Conservation (phyloP, 192 early-diverging fungal species). For the Gorgonomyces haynaldii region DNA sequence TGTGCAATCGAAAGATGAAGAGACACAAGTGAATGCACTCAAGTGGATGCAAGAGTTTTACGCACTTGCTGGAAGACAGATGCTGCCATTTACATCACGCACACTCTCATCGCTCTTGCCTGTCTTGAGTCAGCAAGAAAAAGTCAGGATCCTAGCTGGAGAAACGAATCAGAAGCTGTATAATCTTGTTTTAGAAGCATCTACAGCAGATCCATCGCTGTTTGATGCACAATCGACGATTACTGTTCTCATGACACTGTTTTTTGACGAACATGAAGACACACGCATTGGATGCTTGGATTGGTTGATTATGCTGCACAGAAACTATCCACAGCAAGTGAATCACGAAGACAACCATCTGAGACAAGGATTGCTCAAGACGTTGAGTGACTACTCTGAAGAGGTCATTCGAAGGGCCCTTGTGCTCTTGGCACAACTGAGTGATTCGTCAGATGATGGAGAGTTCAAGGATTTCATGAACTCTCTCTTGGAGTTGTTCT, state of each 20-base stretch:
- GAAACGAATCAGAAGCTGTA: slow-evolving; percentile 75
- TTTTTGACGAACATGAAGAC: slow-evolving; percentile 82
- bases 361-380: slow-evolving; percentile 78
- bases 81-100: slow-evolving; percentile 70
- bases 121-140: slow-evolving; percentile 61
- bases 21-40: slow-evolving; percentile 85
- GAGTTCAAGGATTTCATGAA: slow-evolving; percentile 82
- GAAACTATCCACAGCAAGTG: slow-evolving; percentile 78
- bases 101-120: slow-evolving; percentile 79
- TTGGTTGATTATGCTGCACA: slow-evolving; percentile 96
- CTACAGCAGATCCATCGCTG: slow-evolving; percentile 17
- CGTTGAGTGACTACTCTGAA: slow-evolving; percentile 85
- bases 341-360: slow-evolving; percentile 79
- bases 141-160: slow-evolving; percentile 60
- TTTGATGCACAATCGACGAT: slow-evolving; percentile 83
- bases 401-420: slow-evolving; percentile 88
- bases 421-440: slow-evolving; percentile 91
- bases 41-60: slow-evolving; percentile 90
- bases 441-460: slow-evolving; percentile 65
- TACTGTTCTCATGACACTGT: slow-evolving; percentile 61
- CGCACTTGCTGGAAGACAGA: slow-evolving; percentile 62
- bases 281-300: slow-evolving; percentile 85
- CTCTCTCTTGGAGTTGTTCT: slow-evolving; percentile 83
- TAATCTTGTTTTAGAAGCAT: slow-evolving; percentile 56
- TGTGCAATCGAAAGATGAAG: slow-evolving; percentile 53